Base-by-base conservation (phyloP, 495 filamentous ascomycete genomes). In the Immersiella caudata region DNA sequence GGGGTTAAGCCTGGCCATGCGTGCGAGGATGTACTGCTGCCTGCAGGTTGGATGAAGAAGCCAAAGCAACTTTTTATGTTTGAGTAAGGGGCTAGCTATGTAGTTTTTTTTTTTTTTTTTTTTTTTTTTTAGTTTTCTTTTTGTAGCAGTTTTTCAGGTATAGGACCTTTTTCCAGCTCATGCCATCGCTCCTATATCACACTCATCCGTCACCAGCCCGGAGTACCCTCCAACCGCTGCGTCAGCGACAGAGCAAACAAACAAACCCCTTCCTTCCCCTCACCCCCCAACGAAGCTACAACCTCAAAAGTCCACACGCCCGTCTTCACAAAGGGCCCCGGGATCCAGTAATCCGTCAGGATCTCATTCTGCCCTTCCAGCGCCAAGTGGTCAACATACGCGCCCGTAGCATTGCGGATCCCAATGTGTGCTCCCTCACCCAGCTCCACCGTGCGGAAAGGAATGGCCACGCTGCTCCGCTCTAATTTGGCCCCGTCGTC, bases 301-400 rank as follows among this genome's bases (percentile, higher is more conserved):
- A 65, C 33, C 49, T 65, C 62, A 56, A 65, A 65, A 46, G 46
- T 65, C 5, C 24, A 65, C 2, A 12, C 33, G 1, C 62, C 62
- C 40, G 46, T 65, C 22, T 27, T 2, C 3, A 65, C n/a, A 57
- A 65, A 65, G 24, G 36, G 8, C 12, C 49, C 62, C 51, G 62
- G 50, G 49, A 65, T 65, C 62, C 62, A 65, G 16, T 26, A 35
- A 24, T 65, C 62, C 2, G 50, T 20, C 49, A 65, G 50, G 25
- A 65, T 20, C 12, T 65, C 62, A 24, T 55, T 29, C 14, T 49
- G 46, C 3, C 46, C 62, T 20, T 50, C 20, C 2, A 52, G 6
- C 12, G 50, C 49, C 62, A 65, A 6, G 50, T 55, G 25, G 49
- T 65, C 62, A 12, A 65, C 62, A 25, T 65, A 56, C 33, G 9